Evolutionary conservation across 1,284 basidiomycete genomes (phyloP).

Genomic region (Irpex rosettiformis): DNA sequence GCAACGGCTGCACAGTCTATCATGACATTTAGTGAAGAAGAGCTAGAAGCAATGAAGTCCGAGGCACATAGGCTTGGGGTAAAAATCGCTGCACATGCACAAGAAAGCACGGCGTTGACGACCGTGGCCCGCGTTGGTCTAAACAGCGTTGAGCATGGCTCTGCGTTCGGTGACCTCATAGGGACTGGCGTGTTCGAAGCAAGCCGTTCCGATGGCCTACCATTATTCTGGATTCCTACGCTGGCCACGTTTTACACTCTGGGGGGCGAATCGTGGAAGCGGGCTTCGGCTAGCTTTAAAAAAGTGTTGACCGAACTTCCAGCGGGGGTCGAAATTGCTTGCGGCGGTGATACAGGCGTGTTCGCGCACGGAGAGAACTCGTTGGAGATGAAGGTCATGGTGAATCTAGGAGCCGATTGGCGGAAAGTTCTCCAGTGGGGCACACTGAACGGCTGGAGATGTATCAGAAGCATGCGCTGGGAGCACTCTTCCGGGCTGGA

Average conservation of each 20-base stretch:
- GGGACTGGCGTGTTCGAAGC: not conserved
- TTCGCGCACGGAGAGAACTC: constrained; percentile 63
- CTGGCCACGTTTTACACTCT: constrained; percentile 47
- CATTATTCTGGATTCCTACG: constrained; percentile 57
- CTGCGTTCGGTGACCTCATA: constrained; percentile 20
- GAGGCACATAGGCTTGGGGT: constrained; percentile 51
- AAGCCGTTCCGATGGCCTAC: not conserved
- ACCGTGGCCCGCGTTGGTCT: constrained; percentile 33
- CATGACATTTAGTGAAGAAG: constrained; percentile 42
- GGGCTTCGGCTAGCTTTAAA: constrained; percentile 38
- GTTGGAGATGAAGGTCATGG: constrained; percentile 61
- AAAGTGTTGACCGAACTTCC: constrained; percentile 34
- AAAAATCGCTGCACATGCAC: constrained; percentile 60
- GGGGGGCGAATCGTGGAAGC: constrained; percentile 35
- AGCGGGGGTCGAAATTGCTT: constrained; percentile 47
- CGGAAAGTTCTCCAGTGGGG: constrained; percentile 53
- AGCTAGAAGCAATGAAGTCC: constrained; percentile 48
- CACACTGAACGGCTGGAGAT: constrained; percentile 58
- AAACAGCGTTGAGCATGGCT: constrained; percentile 50
- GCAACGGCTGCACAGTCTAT: constrained; percentile 31
- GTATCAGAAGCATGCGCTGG: constrained; percentile 48
- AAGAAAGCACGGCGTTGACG: constrained; percentile 35
- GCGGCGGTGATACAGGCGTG: constrained; percentile 62
- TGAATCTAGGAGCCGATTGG: constrained; percentile 50
- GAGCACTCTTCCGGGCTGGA: constrained; percentile 37